Evolutionary conservation across 2,329 filamentous ascomycete genomes (phyloP).

Genomic region (Rhexocercosporidium sp.): DNA sequence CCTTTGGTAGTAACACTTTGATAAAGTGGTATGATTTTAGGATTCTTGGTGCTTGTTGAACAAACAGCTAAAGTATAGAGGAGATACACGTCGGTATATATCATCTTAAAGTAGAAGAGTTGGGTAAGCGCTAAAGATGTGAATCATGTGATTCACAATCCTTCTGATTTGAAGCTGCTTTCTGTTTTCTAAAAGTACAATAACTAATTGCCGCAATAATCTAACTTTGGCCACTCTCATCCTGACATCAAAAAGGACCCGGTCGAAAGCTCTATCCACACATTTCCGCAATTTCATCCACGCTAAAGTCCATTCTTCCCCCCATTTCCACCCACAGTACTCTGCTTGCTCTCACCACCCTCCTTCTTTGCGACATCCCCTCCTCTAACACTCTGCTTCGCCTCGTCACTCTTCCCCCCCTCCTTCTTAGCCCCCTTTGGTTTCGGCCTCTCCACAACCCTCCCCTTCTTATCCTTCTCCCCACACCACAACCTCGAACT

Average conservation of each 20-base stretch:
- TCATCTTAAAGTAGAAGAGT: too few species aligned
- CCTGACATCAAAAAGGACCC: neutral
- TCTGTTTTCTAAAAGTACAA: neutral
- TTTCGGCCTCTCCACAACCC: neutral
- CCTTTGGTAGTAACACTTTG: too few species aligned
- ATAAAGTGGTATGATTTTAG: too few species aligned
- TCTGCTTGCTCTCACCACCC: neutral
- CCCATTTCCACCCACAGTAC: neutral
- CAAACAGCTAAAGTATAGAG: too few species aligned
- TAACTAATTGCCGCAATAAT: neutral
- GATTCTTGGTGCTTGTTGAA: too few species aligned
- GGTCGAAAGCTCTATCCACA: neutral
- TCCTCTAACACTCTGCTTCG: neutral
- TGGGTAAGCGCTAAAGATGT: too few species aligned
- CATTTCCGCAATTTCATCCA: neutral
- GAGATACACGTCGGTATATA: too few species aligned
- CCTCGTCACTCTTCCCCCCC: neutral
- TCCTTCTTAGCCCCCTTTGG: neutral
- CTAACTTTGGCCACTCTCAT: too few species aligned
- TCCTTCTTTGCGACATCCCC: neutral
- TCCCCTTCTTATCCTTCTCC: conserved; percentile 16
- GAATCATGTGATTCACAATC: too few species aligned
- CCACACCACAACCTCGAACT: conserved; percentile 26
- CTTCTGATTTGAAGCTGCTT: neutral
- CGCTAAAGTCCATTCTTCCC: neutral